Base-by-base conservation (phyloP, 306 rosid genomes). In the Sesbania bispinosa region DNA sequence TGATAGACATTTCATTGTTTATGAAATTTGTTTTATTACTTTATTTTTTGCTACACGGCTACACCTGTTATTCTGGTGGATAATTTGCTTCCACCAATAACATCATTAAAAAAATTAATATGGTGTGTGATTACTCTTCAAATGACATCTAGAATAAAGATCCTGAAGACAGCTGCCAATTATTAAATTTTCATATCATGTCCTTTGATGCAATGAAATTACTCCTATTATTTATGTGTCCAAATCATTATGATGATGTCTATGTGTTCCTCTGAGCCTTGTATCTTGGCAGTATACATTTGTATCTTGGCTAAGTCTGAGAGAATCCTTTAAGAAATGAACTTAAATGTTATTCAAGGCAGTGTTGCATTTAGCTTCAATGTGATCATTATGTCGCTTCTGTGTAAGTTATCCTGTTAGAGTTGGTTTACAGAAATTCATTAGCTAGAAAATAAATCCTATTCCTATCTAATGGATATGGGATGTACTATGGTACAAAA, bases 181-280 rank as follows among this genome's bases (percentile, higher is more conserved):
- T 62, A 21, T 23, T 26, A 36, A 30, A 54, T 51, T n/a, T 71
- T 70, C 55, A 62, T 77, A 19, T 52, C 16, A 16, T 30, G 21
- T 69, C 52, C 42, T 55, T 26, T 32, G 30, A 14, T 33, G 46
- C 21, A 55, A 54, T 63, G 54, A 33, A 74, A 53, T 42, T 42
- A 41, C 13, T 75, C n/a, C n/a, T 39, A 6, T 65, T 75, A 27
- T 26, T 16, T 13, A 45, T 35, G 45, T 54, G 69, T 69, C 42
- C 58, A 62, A 39, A 52, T 29, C 67, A 69, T 68, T 13, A 35
- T 62, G 59, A 64, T n/a, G n/a, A n/a, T n/a, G n/a, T n/a, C n/a
- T n/a, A n/a, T n/a, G n/a, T 20, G 26, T 46, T 67, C 20, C 47
- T 62, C 39, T 39, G 26, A 32, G 73, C 52, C 19, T 16, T 61